Evolutionary conservation across 2,329 filamentous ascomycete genomes (phyloP).

Genomic region (Penicillium sp.): DNA sequence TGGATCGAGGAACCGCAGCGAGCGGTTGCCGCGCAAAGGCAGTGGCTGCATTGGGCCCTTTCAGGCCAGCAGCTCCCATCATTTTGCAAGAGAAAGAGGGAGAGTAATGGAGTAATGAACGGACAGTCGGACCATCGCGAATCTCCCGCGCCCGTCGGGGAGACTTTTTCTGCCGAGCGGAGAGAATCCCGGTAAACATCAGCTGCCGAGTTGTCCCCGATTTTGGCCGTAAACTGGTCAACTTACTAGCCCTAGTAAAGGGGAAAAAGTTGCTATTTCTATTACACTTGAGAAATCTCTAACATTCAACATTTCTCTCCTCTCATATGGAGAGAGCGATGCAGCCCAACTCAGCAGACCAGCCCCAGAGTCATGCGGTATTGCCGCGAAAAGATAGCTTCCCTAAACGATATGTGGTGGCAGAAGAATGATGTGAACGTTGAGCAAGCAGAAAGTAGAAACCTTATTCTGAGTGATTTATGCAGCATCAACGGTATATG

Average conservation of each 20-base stretch:
- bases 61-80: slow-evolving; percentile 59
- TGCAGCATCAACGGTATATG: no score
- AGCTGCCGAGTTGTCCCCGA: not conserved
- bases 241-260: no score
- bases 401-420: not conserved
- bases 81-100: slow-evolving; percentile 41
- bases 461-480: no score
- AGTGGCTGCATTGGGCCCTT: slow-evolving; percentile 50
- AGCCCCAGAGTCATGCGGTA: not conserved
- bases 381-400: not conserved
- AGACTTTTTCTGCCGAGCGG: slow-evolving; percentile 42
- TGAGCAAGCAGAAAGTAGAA: no score
- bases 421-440: not conserved
- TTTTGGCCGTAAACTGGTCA: not conserved
- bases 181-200: slow-evolving; percentile 19
- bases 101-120: slow-evolving; percentile 13
- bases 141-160: slow-evolving; percentile 33
- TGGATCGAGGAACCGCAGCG: slow-evolving; percentile 31
- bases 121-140: slow-evolving; percentile 16
- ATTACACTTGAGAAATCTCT: no score
- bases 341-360: not conserved
- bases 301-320: no score
- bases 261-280: no score
- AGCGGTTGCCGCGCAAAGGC: slow-evolving; percentile 36
- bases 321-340: not conserved